Conservation (phyloP, 2,329 filamentous ascomycete species). For the Diaporthe citriasiana region DNA sequence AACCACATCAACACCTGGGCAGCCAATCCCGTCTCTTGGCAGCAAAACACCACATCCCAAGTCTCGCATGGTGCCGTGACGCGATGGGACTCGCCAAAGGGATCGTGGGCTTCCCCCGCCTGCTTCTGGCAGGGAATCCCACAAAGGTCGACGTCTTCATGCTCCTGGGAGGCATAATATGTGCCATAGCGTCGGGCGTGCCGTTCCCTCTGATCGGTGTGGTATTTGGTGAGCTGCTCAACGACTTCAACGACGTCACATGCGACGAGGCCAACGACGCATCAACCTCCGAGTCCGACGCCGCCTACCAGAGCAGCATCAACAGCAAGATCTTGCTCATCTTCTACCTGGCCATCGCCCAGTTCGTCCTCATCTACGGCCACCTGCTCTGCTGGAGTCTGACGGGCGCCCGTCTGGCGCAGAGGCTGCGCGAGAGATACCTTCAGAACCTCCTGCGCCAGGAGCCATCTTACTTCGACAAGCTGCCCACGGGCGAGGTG, state of each 20-base stretch:
- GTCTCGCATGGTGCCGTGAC: not conserved
- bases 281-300: slow-evolving; percentile 29
- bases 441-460: slow-evolving; percentile 71
- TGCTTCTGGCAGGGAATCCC: slow-evolving; percentile 44
- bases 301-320: slow-evolving; percentile 44
- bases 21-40: not conserved
- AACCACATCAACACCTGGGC: not conserved
- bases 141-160: slow-evolving; percentile 41
- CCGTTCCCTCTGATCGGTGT: slow-evolving; percentile 70
- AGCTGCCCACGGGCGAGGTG: slow-evolving; percentile 73
- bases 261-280: slow-evolving; percentile 50
- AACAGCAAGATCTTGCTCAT: slow-evolving; percentile 56
- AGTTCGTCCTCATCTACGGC: slow-evolving; percentile 74
- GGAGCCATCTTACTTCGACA: slow-evolving; percentile 75
- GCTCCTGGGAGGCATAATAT: slow-evolving; percentile 42
- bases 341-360: slow-evolving; percentile 75
- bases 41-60: not conserved
- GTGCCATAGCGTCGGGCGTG: slow-evolving; percentile 59
- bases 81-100: slow-evolving; percentile 44
- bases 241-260: slow-evolving; percentile 64
- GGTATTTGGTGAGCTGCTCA: slow-evolving; percentile 67
- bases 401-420: slow-evolving; percentile 73
- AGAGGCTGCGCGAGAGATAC: slow-evolving; percentile 73
- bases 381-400: slow-evolving; percentile 76
- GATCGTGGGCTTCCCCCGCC: slow-evolving; percentile 43